Conservation (phyloP, 176 grass and related monocot species). For the Ananas comosus region DNA sequence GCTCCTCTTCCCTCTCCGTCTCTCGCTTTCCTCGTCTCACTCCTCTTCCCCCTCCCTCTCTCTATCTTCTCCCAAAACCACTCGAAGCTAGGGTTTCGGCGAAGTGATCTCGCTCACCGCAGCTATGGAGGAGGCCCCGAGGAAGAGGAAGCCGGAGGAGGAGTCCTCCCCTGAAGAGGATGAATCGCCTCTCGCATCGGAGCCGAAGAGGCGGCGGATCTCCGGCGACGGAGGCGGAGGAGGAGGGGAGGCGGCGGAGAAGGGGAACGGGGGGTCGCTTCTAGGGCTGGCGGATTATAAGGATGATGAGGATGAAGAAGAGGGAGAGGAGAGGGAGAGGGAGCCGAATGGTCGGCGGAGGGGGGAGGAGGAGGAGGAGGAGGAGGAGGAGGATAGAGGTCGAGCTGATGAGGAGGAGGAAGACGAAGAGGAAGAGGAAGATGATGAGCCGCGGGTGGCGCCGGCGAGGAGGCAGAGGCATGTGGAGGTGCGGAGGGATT, state of each 20-base stretch:
- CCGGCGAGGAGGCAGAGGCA: constrained; percentile 50
- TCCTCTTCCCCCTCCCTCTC: too few relatives aligned
- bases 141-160: constrained; percentile 30
- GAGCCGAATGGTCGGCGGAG: neutral
- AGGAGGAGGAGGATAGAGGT: constrained; percentile 1
- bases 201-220: constrained; percentile 27
- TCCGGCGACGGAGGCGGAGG: constrained; percentile 4
- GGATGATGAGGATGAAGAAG: constrained; percentile 42
- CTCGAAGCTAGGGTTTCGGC: too few relatives aligned
- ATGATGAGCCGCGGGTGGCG: constrained; percentile 24
- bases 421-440: constrained; percentile 10
- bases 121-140: constrained; percentile 9
- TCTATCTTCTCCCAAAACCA: too few relatives aligned
- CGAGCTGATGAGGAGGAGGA: constrained; percentile 13
- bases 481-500: constrained; percentile 71
- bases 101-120: too few relatives aligned
- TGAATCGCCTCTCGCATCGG: neutral
- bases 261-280: constrained; percentile 3
- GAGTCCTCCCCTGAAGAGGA: constrained; percentile 2
- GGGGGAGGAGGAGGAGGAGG: constrained; percentile 9
- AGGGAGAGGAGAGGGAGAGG: constrained; percentile 10
- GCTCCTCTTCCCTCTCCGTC: too few relatives aligned
- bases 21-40: too few relatives aligned
- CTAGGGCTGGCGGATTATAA: constrained; percentile 49
- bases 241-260: too few relatives aligned